Conservation (phyloP, 2,329 filamentous ascomycete species). For the Aphanocladium album region DNA sequence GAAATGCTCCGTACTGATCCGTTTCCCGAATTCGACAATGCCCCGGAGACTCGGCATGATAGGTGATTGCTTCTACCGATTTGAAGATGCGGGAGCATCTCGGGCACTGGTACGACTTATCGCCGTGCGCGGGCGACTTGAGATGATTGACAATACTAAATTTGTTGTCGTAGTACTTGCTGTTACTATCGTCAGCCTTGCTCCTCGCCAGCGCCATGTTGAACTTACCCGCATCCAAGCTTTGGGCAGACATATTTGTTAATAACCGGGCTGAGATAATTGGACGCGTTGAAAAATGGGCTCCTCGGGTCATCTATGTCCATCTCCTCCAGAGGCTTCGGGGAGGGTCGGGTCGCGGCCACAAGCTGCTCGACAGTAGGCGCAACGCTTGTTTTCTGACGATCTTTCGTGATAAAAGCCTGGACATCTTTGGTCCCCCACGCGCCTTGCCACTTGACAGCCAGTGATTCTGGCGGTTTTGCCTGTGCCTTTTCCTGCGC, state of each 20-base stretch:
- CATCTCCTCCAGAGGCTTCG: not conserved
- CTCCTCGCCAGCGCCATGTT: too few species aligned
- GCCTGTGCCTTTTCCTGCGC: not conserved
- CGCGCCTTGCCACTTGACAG: constrained; percentile 3
- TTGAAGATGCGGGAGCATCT: constrained; percentile 17
- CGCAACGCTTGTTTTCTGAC: not conserved
- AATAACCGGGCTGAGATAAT: not conserved
- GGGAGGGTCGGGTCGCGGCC: not conserved
- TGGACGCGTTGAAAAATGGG: not conserved
- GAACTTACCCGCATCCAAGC: constrained; percentile 7
- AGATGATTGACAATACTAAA: not conserved
- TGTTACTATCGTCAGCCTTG: not conserved
- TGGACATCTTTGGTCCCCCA: constrained; percentile 1
- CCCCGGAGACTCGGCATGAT: constrained; percentile 5
- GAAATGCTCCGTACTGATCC: constrained; percentile 19
- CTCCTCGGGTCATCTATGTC: not conserved
- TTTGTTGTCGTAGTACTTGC: constrained; percentile 9
- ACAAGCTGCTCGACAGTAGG: not conserved
- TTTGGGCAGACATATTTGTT: constrained; percentile 11
- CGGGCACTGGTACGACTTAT: constrained; percentile 18
- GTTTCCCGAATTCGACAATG: constrained; percentile 5
- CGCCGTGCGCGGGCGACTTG: not conserved
- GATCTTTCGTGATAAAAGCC: not conserved
- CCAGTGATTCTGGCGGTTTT: not conserved
- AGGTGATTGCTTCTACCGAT: constrained; percentile 6